phyloP scores from a whole-genome alignment of 2,329 filamentous ascomycete genomes.

The Venturia pyrina region DNA sequence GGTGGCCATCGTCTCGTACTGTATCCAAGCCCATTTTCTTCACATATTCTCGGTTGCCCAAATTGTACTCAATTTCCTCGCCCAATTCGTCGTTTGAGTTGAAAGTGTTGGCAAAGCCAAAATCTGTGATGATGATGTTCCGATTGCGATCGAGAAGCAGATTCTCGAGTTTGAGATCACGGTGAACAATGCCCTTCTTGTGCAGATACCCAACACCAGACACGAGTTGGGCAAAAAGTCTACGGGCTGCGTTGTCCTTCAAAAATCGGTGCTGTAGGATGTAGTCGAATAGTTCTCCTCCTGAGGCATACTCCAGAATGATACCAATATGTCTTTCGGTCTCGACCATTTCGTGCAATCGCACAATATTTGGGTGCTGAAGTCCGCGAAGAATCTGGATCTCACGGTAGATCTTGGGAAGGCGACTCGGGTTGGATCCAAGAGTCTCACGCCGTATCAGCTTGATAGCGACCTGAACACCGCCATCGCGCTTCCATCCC shows the following conservation, averaged over 20 bases:
- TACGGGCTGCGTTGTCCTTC: slow-evolving; percentile 82
- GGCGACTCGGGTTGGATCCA: slow-evolving; percentile 74
- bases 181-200: slow-evolving; percentile 96
- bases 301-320: slow-evolving; percentile 95
- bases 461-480: slow-evolving; percentile 91
- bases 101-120: slow-evolving; percentile 97
- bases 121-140: slow-evolving; percentile 99
- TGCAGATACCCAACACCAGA: slow-evolving; percentile 96
- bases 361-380: slow-evolving; percentile 93
- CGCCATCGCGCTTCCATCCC: slow-evolving; percentile 94
- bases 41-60: slow-evolving; percentile 80
- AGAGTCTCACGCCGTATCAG: slow-evolving; percentile 88
- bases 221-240: slow-evolving; percentile 88
- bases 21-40: slow-evolving; percentile 79
- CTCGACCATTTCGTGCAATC: slow-evolving; percentile 96
- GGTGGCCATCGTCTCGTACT: slow-evolving; percentile 60
- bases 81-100: slow-evolving; percentile 77
- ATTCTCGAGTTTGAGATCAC: slow-evolving; percentile 94
- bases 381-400: slow-evolving; percentile 82
- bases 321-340: slow-evolving; percentile 96
- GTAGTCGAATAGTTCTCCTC: slow-evolving; percentile 95
- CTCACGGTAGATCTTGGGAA: slow-evolving; percentile 96
- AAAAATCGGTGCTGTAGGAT: slow-evolving; percentile 95
- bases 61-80: slow-evolving; percentile 80
- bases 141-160: slow-evolving; percentile 87